These are phyloP conservation scores for Lepraria neglecta DNA, from an alignment of 495 filamentous ascomycete genomes.

Conservation along the genomic window DNA sequence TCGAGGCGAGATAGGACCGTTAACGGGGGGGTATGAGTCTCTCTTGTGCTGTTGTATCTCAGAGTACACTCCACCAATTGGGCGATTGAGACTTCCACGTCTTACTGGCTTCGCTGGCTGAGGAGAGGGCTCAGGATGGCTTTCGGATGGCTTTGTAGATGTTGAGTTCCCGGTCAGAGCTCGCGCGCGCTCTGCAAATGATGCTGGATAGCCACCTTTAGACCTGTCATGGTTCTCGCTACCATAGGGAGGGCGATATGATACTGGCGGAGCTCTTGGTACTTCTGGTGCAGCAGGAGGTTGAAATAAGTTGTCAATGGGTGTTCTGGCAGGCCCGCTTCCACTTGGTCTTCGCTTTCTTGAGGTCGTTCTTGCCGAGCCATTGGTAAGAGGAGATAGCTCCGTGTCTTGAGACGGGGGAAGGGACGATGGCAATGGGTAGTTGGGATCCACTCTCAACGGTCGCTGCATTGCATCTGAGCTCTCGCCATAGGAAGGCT, in stretches of 20 bases:
- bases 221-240: slow-evolving; percentile 31
- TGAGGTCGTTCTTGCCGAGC: slow-evolving; percentile 36
- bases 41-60: slow-evolving; percentile 25
- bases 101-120: slow-evolving; percentile 16
- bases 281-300: slow-evolving; percentile 52
- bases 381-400: slow-evolving; percentile 33
- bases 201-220: slow-evolving; percentile 20
- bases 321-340: slow-evolving; percentile 27
- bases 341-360: slow-evolving; percentile 35
- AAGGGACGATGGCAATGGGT: slow-evolving; percentile 23
- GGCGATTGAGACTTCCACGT: slow-evolving; percentile 24
- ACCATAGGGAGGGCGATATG: slow-evolving; percentile 48
- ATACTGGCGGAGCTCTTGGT: slow-evolving; percentile 52
- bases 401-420: slow-evolving; percentile 18
- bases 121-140: slow-evolving; percentile 3
- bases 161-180: slow-evolving; percentile 17
- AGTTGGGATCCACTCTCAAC: slow-evolving; percentile 19
- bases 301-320: slow-evolving; percentile 21
- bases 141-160: slow-evolving; percentile 9
- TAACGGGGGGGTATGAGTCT: slow-evolving; percentile 21
- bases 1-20: slow-evolving; percentile 21
- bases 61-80: slow-evolving; percentile 25
- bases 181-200: slow-evolving; percentile 28
- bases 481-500: slow-evolving; percentile 1
- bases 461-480: slow-evolving; percentile 14